These are phyloP conservation scores for Naganishia sp. DNA, from an alignment of 1,284 basidiomycete genomes.

Conservation along the genomic window DNA sequence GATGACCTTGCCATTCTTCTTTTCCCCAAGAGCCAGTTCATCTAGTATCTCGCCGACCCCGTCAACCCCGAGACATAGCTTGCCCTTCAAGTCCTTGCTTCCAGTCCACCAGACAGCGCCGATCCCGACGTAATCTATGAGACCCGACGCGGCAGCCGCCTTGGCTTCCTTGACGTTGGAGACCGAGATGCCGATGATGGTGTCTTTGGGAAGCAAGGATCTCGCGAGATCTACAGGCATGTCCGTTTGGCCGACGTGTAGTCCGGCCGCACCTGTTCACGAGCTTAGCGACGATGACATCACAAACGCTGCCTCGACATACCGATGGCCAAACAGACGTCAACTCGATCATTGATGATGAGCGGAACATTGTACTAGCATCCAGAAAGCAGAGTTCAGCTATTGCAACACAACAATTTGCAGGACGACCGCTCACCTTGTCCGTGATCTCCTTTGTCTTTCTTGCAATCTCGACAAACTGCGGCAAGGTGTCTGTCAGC, in stretches of 20 bases:
- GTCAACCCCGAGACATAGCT: slow-evolving; percentile 62
- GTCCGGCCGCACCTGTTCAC: slow-evolving; percentile 63
- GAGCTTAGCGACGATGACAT: background rate
- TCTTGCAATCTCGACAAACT: slow-evolving; percentile 79
- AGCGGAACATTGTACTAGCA: slow-evolving; percentile 73
- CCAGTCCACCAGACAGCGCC: slow-evolving; percentile 74
- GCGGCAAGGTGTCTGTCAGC: background rate
- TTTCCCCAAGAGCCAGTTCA: slow-evolving; percentile 57
- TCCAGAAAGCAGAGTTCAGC: background rate
- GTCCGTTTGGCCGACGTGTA: slow-evolving; percentile 90
- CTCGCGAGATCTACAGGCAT: slow-evolving; percentile 74
- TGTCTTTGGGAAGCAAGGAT: slow-evolving; percentile 65
- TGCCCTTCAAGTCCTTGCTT: slow-evolving; percentile 67
- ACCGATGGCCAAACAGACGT: slow-evolving; percentile 75
- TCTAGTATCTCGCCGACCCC: slow-evolving; percentile 68
- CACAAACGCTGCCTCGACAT: slow-evolving; percentile 15
- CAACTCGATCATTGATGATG: slow-evolving; percentile 88
- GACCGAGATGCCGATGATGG: slow-evolving; percentile 81
- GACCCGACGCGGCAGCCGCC: slow-evolving; percentile 56
- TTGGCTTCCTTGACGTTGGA: slow-evolving; percentile 67
- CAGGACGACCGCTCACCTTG: slow-evolving; percentile 52
- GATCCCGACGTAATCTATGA: slow-evolving; percentile 77
- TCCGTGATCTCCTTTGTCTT: slow-evolving; percentile 73
- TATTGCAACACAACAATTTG: slow-evolving; percentile 2
- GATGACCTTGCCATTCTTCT: slow-evolving; percentile 58